Base-by-base conservation (phyloP, 1,284 basidiomycete genomes). In the Ustilago bromivora region DNA sequence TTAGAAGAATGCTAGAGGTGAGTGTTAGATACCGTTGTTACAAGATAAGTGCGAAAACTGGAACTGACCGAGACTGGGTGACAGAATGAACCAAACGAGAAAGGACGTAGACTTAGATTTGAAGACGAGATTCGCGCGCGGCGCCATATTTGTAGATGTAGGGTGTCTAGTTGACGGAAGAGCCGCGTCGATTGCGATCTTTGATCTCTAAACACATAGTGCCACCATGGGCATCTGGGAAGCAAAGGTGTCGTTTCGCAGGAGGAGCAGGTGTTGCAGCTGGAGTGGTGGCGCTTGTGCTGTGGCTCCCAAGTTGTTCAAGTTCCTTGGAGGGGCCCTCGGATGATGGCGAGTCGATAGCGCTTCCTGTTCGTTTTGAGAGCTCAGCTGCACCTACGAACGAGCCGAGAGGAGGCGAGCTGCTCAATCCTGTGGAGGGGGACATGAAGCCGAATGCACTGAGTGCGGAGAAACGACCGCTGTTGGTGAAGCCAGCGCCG, bases 191-290 rank as follows among this genome's bases (percentile, higher is more conserved):
- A 23, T 43, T 65, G 23, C 71, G 64, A 46, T 71, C 76, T 46
- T 71, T 72, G 62, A 65, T 47, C 41, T 78, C 76, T 51, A 74
- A 38, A 55, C 76, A 78, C 52, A 78, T 66, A 15, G 76, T 75
- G 3, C 76, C 76, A 4, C 76, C 76, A 65, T 71, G 71, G 4
- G 71, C 76, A 36, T 78, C 76, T 2, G 76, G 76, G 61, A 78
- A 71, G 56, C 76, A 78, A 11, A 74, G 55, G 57, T 78, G 76
- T 10, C 71, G 62, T 55, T 69, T 77, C 15, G 43, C 43, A 11
- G 19, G 43, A n/a, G 43, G 43, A 19, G 43, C 43, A n/a, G 43
- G 43, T 46, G 43, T 23, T 46, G 43, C 7, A 19, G 43, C 43
- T n/a, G 43, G n/a, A 6, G 43, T 9, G 52, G 54, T 54, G 17